A percentile compares a stretch with the other conserved stretches of the same genome.
These are phyloP conservation scores for Colletotrichum sp. DNA, from an alignment of 2,329 filamentous ascomycete genomes.

Conservation along the genomic window DNA sequence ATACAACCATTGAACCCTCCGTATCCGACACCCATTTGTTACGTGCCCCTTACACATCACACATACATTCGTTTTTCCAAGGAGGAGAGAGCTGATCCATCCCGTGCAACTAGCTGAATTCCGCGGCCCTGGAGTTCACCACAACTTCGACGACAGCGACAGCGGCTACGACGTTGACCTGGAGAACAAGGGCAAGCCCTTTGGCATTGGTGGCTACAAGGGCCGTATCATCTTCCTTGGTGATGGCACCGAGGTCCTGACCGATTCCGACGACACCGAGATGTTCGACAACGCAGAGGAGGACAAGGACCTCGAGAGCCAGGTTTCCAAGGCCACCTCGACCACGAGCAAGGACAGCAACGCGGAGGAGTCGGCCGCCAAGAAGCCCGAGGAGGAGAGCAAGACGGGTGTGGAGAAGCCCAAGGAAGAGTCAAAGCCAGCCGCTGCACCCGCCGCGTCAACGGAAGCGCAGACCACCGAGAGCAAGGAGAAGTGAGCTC, in stretches of 20 bases:
- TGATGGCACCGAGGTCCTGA: slow-evolving; percentile 91
- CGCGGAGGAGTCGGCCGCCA: slow-evolving; percentile 27
- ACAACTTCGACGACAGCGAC: slow-evolving; percentile 82
- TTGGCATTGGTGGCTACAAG: slow-evolving; percentile 72
- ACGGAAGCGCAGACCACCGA: slow-evolving; percentile 9
- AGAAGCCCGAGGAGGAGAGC: slow-evolving; percentile 23
- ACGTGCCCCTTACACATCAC: background rate
- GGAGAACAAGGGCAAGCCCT: slow-evolving; percentile 66
- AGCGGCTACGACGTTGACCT: slow-evolving; percentile 78
- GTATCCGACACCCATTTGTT: slow-evolving; percentile 8
- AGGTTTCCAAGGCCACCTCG: slow-evolving; percentile 68
- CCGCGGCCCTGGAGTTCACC: slow-evolving; percentile 81
- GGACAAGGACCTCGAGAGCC: slow-evolving; percentile 84
- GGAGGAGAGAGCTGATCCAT: slow-evolving; percentile 23
- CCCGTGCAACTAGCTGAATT: slow-evolving; percentile 70
- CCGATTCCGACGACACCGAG: slow-evolving; percentile 87
- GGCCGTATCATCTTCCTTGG: slow-evolving; percentile 94
- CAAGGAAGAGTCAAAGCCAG: slow-evolving; percentile 18
- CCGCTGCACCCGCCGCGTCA: slow-evolving; percentile 1
- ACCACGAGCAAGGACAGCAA: slow-evolving; percentile 16
- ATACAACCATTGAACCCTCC: slow-evolving; percentile 15
- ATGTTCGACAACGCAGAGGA: slow-evolving; percentile 91
- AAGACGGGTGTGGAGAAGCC: slow-evolving; percentile 16
- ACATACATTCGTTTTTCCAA: slow-evolving; percentile 13
- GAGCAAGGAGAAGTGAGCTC: slow-evolving; percentile 17